These are phyloP conservation scores for Candida coquimbonensis DNA, from an alignment of 805 yeast species.

Conservation along the genomic window DNA sequence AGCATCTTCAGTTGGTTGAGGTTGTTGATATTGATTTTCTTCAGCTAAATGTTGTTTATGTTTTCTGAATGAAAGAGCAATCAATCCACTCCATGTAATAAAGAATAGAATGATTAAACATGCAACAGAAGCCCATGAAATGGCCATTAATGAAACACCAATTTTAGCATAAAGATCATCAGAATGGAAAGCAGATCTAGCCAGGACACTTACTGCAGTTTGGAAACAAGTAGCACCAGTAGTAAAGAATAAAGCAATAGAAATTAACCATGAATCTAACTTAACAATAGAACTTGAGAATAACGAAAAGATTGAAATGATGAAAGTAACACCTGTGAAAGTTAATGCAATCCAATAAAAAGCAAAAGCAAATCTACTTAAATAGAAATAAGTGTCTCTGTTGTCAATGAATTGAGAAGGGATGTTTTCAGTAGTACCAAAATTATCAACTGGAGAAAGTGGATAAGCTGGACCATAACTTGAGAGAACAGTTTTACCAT, in stretches of 20 bases:
- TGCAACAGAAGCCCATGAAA: constrained; percentile 66
- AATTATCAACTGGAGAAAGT: constrained; percentile 69
- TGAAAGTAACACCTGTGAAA: constrained; percentile 55
- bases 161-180: constrained; percentile 38
- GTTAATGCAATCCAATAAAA: constrained; percentile 53
- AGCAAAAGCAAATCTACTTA: constrained; percentile 61
- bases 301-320: constrained; percentile 47
- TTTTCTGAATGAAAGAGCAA: constrained; percentile 42
- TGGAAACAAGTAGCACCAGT: constrained; percentile 61
- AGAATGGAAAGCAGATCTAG: constrained; percentile 56
- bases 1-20: background rate
- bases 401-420: constrained; percentile 47
- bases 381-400: constrained; percentile 54
- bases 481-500: constrained; percentile 29
- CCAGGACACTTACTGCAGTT: constrained; percentile 76
- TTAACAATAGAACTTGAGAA: constrained; percentile 50
- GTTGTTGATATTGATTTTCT: constrained; percentile 16
- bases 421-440: constrained; percentile 43
- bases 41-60: constrained; percentile 37
- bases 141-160: constrained; percentile 53
- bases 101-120: constrained; percentile 43
- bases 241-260: constrained; percentile 45
- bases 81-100: constrained; percentile 43
- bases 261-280: constrained; percentile 44
- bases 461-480: constrained; percentile 61